Base-by-base conservation (phyloP, 1,284 basidiomycete species). In the Sanghuangporus baumii region DNA sequence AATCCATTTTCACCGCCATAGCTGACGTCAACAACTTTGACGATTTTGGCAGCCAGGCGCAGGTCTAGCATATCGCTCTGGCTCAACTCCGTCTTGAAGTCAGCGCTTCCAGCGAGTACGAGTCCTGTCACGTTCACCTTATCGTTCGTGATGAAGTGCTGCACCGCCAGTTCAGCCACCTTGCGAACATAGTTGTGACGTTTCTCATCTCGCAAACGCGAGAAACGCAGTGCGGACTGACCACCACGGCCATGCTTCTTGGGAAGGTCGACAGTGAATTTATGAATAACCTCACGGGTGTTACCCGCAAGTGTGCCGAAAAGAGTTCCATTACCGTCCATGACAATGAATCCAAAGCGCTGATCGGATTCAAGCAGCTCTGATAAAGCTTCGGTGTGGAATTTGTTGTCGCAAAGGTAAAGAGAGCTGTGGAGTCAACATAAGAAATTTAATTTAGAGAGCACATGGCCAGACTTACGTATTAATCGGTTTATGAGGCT, bases 231-330 rank as follows among this genome's bases (percentile, higher is more conserved):
- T 36, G 97, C 97, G 65, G 97, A 99, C 78, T 99, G 97, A 79
- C 97, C 97, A 89, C 97, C 97, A 85, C 97, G 96, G 70, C 95
- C 95, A 77, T 99, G 97, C 83, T 99, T 99, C 82, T 99, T 99
- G 57, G 97, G 97, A 20, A 99, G 84, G 78, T 99, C 97, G 73
- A 99, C 97, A 41, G 91, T 95, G 79, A 99, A 97, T 76, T 99
- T 99, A 80, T 99, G 95, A 63, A 98, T 83, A 59, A 99, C 86
- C 67, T 98, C 96, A 69, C 97, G 93, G 20, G 97, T 98, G 79
- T 99, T 99, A 60, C 97, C 97, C 0, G 95, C 87, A 55, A 99
- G 86, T 3, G 93, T 94, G 67, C 97, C 97, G 69, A 98, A 99
- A 51, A 99, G 88, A 20, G 94, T 92, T 41, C 95, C 95, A 74